A percentile compares a stretch with the other conserved stretches of the same genome.
Evolutionary conservation across 192 early-diverging fungal species (phyloP).

Genomic region (Spinellus fusiger): DNA sequence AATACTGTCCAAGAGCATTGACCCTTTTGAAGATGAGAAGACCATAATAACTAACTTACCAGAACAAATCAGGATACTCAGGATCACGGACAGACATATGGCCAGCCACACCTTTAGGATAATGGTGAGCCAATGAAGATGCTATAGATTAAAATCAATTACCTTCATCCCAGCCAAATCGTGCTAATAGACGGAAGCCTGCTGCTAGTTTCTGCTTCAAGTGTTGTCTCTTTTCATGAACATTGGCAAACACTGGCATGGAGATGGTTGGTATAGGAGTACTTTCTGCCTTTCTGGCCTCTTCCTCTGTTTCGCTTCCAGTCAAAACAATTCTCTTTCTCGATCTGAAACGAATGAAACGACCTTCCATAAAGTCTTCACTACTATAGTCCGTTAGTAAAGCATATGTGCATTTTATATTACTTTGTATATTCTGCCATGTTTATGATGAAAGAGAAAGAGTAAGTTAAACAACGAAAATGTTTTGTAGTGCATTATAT

Average conservation of each 20-base stretch:
- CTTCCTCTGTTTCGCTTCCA: slow-evolving; percentile 33
- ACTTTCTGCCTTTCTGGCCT: slow-evolving; percentile 32
- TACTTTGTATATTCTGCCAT: too few relatives aligned
- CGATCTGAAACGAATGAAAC: too few relatives aligned
- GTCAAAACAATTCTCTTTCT: slow-evolving; percentile 20
- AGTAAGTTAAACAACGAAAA: too few relatives aligned
- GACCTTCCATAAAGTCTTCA: too few relatives aligned
- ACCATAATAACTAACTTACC: slow-evolving; percentile 20
- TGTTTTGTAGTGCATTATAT: too few relatives aligned
- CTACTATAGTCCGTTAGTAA: too few relatives aligned
- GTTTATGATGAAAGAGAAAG: too few relatives aligned
- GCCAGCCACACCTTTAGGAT: slow-evolving; percentile 43
- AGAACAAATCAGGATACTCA: slow-evolving; percentile 50
- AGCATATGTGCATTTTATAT: too few relatives aligned
- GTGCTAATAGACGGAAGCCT: slow-evolving; percentile 51
- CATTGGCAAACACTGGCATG: slow-evolving; percentile 35
- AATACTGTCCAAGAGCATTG: slow-evolving; percentile 52
- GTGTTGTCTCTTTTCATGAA: slow-evolving; percentile 49
- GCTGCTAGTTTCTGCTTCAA: slow-evolving; percentile 53
- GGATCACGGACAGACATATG: slow-evolving; percentile 57
- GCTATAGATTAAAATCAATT: background rate
- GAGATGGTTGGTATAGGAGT: slow-evolving; percentile 40
- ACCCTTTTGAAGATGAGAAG: slow-evolving; percentile 17
- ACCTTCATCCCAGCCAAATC: slow-evolving; percentile 52
- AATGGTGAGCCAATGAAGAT: background rate